Evolutionary conservation across 2,329 filamentous ascomycete species (phyloP).

Genomic region (Elsinoe necatrix): DNA sequence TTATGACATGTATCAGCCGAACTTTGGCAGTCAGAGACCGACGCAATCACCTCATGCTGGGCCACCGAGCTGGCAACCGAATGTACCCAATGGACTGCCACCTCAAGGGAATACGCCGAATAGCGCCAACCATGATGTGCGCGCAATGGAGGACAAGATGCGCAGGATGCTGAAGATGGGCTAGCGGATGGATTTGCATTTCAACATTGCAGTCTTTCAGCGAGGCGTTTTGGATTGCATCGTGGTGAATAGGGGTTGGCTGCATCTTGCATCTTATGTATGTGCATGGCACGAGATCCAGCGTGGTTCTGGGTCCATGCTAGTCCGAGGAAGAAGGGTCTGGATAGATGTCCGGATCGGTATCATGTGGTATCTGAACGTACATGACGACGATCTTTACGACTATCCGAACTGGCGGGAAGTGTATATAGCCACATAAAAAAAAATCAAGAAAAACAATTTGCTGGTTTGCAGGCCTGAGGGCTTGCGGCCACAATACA

Average conservation of each 20-base stretch:
- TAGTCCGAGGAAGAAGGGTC: not conserved
- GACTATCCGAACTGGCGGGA: not conserved
- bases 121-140: slow-evolving; percentile 22
- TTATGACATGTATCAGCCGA: slow-evolving; percentile 1
- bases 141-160: slow-evolving; percentile 34
- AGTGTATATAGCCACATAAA: not conserved
- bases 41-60: not conserved
- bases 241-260: no score
- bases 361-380: slow-evolving; percentile 1
- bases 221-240: slow-evolving; percentile 8
- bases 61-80: slow-evolving; percentile 6
- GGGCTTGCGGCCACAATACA: not conserved
- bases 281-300: no score
- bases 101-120: not conserved
- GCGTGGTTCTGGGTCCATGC: not conserved
- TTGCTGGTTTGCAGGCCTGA: not conserved
- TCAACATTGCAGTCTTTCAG: not conserved
- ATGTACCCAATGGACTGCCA: slow-evolving; percentile 12
- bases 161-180: slow-evolving; percentile 32
- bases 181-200: slow-evolving; percentile 4
- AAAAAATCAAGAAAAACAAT: slow-evolving; percentile 9
- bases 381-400: slow-evolving; percentile 5
- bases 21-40: not conserved
- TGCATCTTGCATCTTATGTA: no score
- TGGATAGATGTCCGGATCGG: not conserved